Base-by-base conservation (phyloP, 2,329 filamentous ascomycete species). In the Colletotrichum siamense region DNA sequence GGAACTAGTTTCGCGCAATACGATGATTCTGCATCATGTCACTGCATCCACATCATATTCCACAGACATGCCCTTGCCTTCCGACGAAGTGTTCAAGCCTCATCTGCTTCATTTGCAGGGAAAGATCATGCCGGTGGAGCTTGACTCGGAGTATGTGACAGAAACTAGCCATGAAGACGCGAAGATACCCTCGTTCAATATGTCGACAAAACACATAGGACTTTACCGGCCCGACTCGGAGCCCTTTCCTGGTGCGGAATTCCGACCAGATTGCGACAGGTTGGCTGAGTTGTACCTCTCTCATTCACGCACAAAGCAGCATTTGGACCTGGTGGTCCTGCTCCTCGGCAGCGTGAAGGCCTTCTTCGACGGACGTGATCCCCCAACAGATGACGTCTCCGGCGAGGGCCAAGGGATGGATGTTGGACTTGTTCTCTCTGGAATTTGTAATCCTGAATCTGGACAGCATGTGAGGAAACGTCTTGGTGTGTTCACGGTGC, bases 261-360 rank as follows among this genome's bases (percentile, higher is more conserved):
- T 52, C 4, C 44, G 44, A 2, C 44, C 44, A 52, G 44, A 52
- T 52, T 22, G n/a, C 44, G 10, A 52, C 44, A 24, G 0, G n/a
- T 22, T 22, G 44, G 44, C n/a, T 52, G 44, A 52, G 6, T 24
- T 1, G 8, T 52, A 22, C 44, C 10, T 22, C 10, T 24, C n/a
- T 52, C 1, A 13, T 13, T 3, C 0, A 3, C n/a, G 6, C n/a
- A 1, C n/a, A 52, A 2, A 2, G n/a, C n/a, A 52, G 4, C 44
- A 52, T 22, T 22, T 5, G 10, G 44, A 24, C 44, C 0, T 52
- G 44, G n/a, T 22, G 44, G 2, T 52, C 1, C n/a, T 52, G 2
- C n/a, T 52, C 44, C 44, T 52, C 44, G 44, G 44, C 44, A 52
- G n/a, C 39, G 39, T 49, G 18, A 49, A 12, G 18, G 0, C 39